These are phyloP conservation scores for Monsonia emarginata DNA, from an alignment of 441 rosid species.

Conservation along the genomic window DNA sequence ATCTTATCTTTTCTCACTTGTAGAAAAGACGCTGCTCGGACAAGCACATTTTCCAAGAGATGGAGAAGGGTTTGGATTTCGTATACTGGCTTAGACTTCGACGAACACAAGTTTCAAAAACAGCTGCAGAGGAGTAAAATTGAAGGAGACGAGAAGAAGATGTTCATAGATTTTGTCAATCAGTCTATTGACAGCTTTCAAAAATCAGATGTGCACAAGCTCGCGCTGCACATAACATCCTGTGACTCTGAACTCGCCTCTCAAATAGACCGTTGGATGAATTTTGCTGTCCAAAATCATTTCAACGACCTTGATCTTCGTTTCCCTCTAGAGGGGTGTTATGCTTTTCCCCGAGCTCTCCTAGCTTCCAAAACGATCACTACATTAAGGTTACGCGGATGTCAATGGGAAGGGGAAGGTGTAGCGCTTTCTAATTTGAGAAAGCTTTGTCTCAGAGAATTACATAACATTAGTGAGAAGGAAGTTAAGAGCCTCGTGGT, in stretches of 20 bases:
- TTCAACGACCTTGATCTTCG: constrained; percentile 24
- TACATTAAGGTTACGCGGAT: constrained; percentile 23
- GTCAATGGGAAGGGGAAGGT: constrained; percentile 18
- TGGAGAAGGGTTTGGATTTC: constrained; percentile 27
- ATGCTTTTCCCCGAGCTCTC: constrained; percentile 16
- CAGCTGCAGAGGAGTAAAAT: constrained; percentile 2
- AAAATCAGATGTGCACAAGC: too few relatives aligned
- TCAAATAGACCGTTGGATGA: constrained; percentile 20
- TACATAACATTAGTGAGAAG: constrained; percentile 11
- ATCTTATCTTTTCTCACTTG: constrained; percentile 23
- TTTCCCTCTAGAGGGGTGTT: constrained; percentile 13
- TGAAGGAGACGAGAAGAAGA: constrained; percentile 1
- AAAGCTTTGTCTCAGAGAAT: constrained; percentile 22
- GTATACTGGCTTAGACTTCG: constrained; percentile 19
- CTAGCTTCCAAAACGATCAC: constrained; percentile 18
- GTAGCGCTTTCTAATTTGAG: constrained; percentile 19
- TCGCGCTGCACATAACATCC: constrained; percentile 21
- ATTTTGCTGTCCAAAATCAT: constrained; percentile 12
- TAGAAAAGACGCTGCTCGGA: constrained; percentile 27
- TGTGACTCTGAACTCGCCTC: neutral
- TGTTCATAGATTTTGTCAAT: constrained; percentile 20
- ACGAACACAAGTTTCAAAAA: constrained; percentile 23
- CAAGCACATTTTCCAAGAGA: constrained; percentile 26
- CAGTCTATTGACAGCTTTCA: constrained; percentile 19
- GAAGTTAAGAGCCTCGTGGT: constrained; percentile 13